A percentile compares a stretch with the other conserved stretches of the same genome.
These are phyloP conservation scores for Rhizoclosmatium sp. DNA, from an alignment of 192 early-diverging fungal genomes.

Conservation along the genomic window DNA sequence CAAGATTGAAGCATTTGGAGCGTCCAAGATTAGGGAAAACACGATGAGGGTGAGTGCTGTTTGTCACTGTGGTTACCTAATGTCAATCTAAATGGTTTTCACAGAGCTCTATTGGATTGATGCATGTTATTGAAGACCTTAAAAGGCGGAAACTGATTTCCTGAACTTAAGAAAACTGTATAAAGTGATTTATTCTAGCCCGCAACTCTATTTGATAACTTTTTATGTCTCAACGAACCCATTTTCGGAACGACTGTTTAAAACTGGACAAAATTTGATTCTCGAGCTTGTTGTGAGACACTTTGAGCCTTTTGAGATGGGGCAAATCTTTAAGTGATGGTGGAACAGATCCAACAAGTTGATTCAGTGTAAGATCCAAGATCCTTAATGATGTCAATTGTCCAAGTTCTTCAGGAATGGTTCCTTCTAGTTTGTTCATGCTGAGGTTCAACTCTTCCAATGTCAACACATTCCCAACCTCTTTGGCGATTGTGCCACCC, in stretches of 20 bases:
- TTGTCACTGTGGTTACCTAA: not conserved
- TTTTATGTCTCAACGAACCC: no score
- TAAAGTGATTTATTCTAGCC: no score
- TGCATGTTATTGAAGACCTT: conserved; percentile 54
- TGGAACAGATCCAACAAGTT: no score
- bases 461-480: not conserved
- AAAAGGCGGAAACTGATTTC: conserved; percentile 15
- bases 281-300: not conserved
- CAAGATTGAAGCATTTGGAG: conserved; percentile 88
- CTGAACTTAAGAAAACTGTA: not conserved
- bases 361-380: no score
- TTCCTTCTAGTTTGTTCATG: no score
- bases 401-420: no score
- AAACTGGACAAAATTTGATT: not conserved
- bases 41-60: conserved; percentile 56
- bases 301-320: no score
- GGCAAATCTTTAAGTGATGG: no score
- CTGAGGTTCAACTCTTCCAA: not conserved
- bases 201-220: no score
- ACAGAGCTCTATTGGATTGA: conserved; percentile 53
- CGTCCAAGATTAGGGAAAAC: conserved; percentile 84
- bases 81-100: not conserved
- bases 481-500: not conserved
- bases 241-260: no score
- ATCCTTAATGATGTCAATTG: no score